Evolutionary conservation across 352 stramenopile species (phyloP).

Genomic region (Hyphochytrium catenoides): DNA sequence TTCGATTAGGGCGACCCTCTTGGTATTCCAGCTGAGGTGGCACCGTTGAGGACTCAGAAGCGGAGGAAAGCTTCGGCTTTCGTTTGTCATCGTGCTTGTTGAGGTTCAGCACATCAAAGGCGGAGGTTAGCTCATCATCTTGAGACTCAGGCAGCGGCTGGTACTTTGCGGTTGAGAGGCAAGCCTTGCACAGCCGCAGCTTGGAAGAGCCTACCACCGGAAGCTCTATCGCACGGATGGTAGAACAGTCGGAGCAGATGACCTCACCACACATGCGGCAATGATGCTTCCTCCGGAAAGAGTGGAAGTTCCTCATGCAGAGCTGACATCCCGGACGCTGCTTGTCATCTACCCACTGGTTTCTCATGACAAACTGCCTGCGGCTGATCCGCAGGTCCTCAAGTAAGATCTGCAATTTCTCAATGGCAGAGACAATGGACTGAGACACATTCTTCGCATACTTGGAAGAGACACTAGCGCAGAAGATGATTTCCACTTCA

Average conservation of each 20-base stretch:
- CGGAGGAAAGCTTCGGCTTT: no score
- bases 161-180: conserved; percentile 35
- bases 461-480: conserved; percentile 40
- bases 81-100: no score
- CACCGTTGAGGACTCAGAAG: no score
- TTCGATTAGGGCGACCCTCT: no score
- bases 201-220: conserved; percentile 47
- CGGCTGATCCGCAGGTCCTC: conserved; percentile 42
- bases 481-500: conserved; percentile 50
- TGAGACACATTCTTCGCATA: conserved; percentile 25
- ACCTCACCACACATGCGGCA: conserved; percentile 50
- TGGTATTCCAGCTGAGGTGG: no score
- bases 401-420: conserved; percentile 28
- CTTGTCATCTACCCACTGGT: conserved; percentile 43
- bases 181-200: conserved; percentile 48
- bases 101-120: no score
- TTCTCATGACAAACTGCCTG: conserved; percentile 36
- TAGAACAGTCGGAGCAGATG: conserved; percentile 47
- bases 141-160: no score
- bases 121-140: no score
- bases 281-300: conserved; percentile 42
- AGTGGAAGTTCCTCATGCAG: conserved; percentile 47
- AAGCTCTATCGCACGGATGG: conserved; percentile 32
- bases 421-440: conserved; percentile 23
- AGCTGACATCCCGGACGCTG: conserved; percentile 35